Evolutionary conservation across 2,329 filamentous ascomycete species (phyloP).

Genomic region (Aspergillus luchuensis): DNA sequence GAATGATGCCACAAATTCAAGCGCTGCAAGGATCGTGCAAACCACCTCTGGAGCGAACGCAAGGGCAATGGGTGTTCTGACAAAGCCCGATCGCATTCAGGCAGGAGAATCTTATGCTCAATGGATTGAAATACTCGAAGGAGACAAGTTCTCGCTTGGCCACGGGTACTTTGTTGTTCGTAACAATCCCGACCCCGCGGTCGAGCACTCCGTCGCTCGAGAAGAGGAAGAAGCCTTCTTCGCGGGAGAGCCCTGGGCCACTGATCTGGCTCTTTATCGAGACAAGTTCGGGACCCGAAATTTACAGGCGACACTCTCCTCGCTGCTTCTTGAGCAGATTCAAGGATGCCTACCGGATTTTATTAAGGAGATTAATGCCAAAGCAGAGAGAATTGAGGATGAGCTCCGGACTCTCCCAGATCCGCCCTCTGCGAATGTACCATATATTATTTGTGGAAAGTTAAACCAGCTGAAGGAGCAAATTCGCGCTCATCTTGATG

Average conservation of each 20-base stretch:
- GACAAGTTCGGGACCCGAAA: slow-evolving; percentile 55
- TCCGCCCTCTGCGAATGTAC: slow-evolving; percentile 64
- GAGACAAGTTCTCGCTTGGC: slow-evolving; percentile 63
- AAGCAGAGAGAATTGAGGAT: slow-evolving; percentile 55
- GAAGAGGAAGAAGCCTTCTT: slow-evolving; percentile 57
- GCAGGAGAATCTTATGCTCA: slow-evolving; percentile 54
- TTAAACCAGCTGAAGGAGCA: slow-evolving; percentile 59
- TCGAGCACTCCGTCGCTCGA: slow-evolving; percentile 53
- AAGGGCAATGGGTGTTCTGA: slow-evolving; percentile 74
- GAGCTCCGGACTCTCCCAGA: slow-evolving; percentile 65
- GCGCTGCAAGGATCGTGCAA: slow-evolving; percentile 66
- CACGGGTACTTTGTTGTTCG: slow-evolving; percentile 81
- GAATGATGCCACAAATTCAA: slow-evolving; percentile 73
- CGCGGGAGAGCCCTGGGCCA: slow-evolving; percentile 48
- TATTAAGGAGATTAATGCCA: slow-evolving; percentile 45
- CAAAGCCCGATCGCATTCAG: slow-evolving; percentile 76
- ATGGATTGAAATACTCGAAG: slow-evolving; percentile 66
- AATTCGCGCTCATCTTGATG: slow-evolving; percentile 58
- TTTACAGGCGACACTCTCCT: slow-evolving; percentile 53
- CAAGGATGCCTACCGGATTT: slow-evolving; percentile 38
- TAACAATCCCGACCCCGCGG: slow-evolving; percentile 46
- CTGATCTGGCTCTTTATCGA: slow-evolving; percentile 40
- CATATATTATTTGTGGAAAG: slow-evolving; percentile 64
- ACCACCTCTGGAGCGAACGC: slow-evolving; percentile 54
- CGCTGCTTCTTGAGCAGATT: slow-evolving; percentile 53